These are phyloP conservation scores for Dictyophora rubrovolvata DNA, from an alignment of 768 basidiomycete species.

Conservation along the genomic window DNA sequence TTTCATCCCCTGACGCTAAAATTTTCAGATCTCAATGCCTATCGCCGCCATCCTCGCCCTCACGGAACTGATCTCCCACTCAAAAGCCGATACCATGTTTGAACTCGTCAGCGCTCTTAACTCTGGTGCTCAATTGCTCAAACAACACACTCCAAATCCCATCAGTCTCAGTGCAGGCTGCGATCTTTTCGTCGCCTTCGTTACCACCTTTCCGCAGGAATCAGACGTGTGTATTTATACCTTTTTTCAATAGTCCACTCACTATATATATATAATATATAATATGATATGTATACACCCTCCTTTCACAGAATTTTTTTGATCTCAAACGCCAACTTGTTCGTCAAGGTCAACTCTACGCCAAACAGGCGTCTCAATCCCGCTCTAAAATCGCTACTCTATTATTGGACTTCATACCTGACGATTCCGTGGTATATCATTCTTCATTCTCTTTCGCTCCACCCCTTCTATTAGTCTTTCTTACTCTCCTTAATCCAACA, in stretches of 20 bases:
- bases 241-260: neutral
- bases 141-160: conserved; percentile 55
- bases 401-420: conserved; percentile 87
- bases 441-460: too few species aligned
- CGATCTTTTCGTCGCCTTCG: conserved; percentile 84
- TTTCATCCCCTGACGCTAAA: conserved; percentile 5
- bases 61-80: conserved; percentile 70
- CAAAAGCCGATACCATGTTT: conserved; percentile 84
- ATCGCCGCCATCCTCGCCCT: conserved; percentile 83
- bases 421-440: conserved; percentile 80
- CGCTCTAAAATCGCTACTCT: conserved; percentile 82
- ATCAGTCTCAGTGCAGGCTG: conserved; percentile 84
- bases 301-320: conserved; percentile 57
- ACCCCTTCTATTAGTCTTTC: neutral
- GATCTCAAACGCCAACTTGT: conserved; percentile 78
- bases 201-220: conserved; percentile 75
- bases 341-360: conserved; percentile 70
- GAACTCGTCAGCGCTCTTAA: conserved; percentile 83
- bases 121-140: conserved; percentile 57
- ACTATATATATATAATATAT: neutral
- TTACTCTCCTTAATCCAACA: conserved; percentile 24
- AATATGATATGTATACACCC: conserved; percentile 7
- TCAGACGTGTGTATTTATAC: conserved; percentile 46
- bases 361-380: conserved; percentile 70
- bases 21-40: conserved; percentile 59